A percentile compares a stretch with the other conserved stretches of the same genome.
These are phyloP conservation scores for Mrakiaceae sp. DNA, from an alignment of 1,284 basidiomycete genomes.

Conservation along the genomic window DNA sequence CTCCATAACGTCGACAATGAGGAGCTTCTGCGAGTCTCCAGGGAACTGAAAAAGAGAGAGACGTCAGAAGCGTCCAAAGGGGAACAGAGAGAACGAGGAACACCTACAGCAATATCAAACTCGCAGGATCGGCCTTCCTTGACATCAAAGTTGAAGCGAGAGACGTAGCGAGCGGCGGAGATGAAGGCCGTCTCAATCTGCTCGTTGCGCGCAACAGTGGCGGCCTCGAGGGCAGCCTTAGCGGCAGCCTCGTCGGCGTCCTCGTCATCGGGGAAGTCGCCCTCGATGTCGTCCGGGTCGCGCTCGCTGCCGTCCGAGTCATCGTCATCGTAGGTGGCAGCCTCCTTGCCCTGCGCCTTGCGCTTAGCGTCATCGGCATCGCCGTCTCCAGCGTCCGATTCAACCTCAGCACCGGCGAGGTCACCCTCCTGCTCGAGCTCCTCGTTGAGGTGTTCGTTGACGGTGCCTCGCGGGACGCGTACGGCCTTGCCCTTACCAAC, in stretches of 20 bases:
- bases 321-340: constrained; percentile 56
- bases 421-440: constrained; percentile 36
- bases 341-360: constrained; percentile 49
- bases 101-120: constrained; percentile 67
- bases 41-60: constrained; percentile 31
- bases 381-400: constrained; percentile 55
- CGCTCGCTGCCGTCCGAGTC: constrained; percentile 43
- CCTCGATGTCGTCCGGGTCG: constrained; percentile 52
- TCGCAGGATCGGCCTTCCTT: constrained; percentile 50
- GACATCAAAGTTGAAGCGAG: constrained; percentile 60
- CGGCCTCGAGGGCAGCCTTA: constrained; percentile 34
- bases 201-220: constrained; percentile 35
- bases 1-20: constrained; percentile 85
- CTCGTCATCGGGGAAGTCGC: constrained; percentile 41
- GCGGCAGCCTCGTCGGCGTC: constrained; percentile 36
- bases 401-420: constrained; percentile 41
- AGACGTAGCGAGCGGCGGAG: constrained; percentile 37
- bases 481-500: constrained; percentile 66
- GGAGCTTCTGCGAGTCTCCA: constrained; percentile 63
- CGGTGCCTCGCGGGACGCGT: constrained; percentile 24
- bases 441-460: constrained; percentile 35
- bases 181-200: constrained; percentile 37
- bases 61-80: constrained; percentile 40
- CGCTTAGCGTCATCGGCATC: constrained; percentile 62
- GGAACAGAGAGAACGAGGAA: constrained; percentile 5